Percentiles rank a stretch among this genome's conserved stretches.
These are phyloP conservation scores for Eremochloa ophiuroides DNA, from an alignment of 176 grass and related monocot species.

Conservation along the genomic window DNA sequence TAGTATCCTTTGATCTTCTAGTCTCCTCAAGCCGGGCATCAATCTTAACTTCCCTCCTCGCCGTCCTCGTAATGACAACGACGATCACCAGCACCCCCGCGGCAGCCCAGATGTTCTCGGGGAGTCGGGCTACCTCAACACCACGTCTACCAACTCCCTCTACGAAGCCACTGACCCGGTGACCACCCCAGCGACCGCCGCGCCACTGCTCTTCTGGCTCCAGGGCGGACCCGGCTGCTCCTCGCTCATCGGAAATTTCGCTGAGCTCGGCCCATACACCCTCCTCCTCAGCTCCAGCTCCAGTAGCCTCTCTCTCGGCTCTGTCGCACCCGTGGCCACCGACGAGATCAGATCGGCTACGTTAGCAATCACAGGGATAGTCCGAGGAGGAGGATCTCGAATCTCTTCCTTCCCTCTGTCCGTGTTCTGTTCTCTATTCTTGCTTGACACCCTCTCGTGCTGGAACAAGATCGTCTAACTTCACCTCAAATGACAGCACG, in stretches of 20 bases:
- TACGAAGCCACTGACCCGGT: conserved; percentile 60
- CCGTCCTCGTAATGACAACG: not conserved
- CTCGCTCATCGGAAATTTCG: conserved; percentile 60
- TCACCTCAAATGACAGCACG: no score
- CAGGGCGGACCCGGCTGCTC: conserved; percentile 66
- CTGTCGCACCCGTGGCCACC: no score
- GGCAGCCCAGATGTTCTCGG: conserved; percentile 19
- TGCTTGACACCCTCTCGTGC: no score
- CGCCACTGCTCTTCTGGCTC: conserved; percentile 68
- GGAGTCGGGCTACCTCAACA: conserved; percentile 45
- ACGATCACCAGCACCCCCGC: not conserved
- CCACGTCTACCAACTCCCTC: conserved; percentile 22
- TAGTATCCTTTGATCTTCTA: not conserved
- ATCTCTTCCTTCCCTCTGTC: no score
- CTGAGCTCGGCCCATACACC: conserved; percentile 58
- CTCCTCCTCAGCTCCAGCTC: conserved; percentile 17
- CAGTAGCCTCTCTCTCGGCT: conserved; percentile 43
- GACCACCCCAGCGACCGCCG: conserved; percentile 9
- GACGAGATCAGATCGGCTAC: no score
- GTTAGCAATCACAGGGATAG: no score
- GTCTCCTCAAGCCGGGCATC: not conserved
- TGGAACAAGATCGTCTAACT: no score
- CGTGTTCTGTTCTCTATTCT: no score
- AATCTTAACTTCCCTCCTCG: not conserved
- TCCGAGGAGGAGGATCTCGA: no score